Evolutionary conservation across 495 filamentous ascomycete species (phyloP), one percentile per base, ranked within the genome.

Genomic region (Clohesyomyces aquaticus): DNA sequence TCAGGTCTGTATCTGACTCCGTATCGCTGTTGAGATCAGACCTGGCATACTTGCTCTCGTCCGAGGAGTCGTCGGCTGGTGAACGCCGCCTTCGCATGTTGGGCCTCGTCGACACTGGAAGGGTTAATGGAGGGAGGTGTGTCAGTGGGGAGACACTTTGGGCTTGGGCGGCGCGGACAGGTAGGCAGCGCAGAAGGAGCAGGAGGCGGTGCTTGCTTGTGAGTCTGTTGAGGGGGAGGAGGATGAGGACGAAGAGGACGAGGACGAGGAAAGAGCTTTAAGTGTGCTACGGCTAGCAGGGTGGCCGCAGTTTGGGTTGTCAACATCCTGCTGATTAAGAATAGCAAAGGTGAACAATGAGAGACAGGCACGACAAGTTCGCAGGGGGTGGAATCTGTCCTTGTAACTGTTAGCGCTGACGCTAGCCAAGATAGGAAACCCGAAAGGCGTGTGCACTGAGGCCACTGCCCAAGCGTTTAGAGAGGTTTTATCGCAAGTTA

Each of bases 341-440:
- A 51, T 51, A 51, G 27, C 27, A n/a, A n/a, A n/a, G n/a, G n/a
- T n/a, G 23, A 51, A 23, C 48, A 22, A 18, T 18, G n/a, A n/a
- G 6, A 51, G 48, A 23, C 19, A 16, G 21, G 19, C 48, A 18
- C 19, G 19, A 14, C 19, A 18, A 23, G 21, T 51, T 51, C 27
- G 16, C 4, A 51, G 6, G 48, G 4, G 4, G 27, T 23, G 48
- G 19, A 16, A 51, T 51, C 48, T 51, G 19, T 23, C 14, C 19
- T 22, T 51, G n/a, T n/a, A n/a, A n/a, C n/a, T n/a, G n/a, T n/a
- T n/a, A n/a, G n/a, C n/a, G n/a, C n/a, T n/a, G n/a, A 51, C 19
- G 19, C 48, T 51, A 51, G 48, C 23, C 48, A 23, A 55, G 51
- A n/a, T 55, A 55, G 29, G 51, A 55, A 55, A 55, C 51, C 51